Base-by-base conservation (phyloP, 1,139 yeast genomes). In the Sugiyamaella castrensis region DNA sequence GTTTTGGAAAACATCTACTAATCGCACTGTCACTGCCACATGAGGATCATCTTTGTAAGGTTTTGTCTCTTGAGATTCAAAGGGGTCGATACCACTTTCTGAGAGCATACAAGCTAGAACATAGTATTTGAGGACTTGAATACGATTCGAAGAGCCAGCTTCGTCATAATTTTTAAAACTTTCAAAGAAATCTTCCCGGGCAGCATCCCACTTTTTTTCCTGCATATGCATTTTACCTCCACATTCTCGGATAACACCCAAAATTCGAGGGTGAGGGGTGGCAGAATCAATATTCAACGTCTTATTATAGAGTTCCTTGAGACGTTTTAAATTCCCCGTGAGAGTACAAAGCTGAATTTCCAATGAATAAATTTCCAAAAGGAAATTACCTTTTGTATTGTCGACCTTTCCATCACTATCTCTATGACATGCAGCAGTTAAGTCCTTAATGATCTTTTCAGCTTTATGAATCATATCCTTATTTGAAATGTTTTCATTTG, bases 141-240 rank as follows among this genome's bases (percentile, higher is more conserved):
- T 71, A 51, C 87, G 75, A 43, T 71, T 71, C 16, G 71, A 65
- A 49, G 85, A 80, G 1, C 94, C 95, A 27, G 87, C 84, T 65
- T 86, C 95, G 63, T 87, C 94, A 64, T 81, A 86, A 55, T 78
- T 82, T 58, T 83, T 82, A 66, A 87, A 87, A 47, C 87, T 75
- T 57, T 83, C 88, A 61, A 83, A 84, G 58, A 84, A 83, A 53
- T 79, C 84, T 40, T 74, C 71, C 33, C 86, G 74, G 0, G 95
- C 88, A 46, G 68, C 67, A 40, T 77, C 81, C 72, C 77, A 87
- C 54, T 81, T 78, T 12, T 50, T 57, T 44, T 80, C 75, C 55
- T 77, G 73, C 74, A 85, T 81, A 50, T 79, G 77, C 57, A 86
- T 75, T 54, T 81, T 76, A 1, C 88, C 95, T 0, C 89, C 88